These are phyloP conservation scores for Aphanomyces invadans DNA, from an alignment of 352 stramenopile species.

Conservation along the genomic window DNA sequence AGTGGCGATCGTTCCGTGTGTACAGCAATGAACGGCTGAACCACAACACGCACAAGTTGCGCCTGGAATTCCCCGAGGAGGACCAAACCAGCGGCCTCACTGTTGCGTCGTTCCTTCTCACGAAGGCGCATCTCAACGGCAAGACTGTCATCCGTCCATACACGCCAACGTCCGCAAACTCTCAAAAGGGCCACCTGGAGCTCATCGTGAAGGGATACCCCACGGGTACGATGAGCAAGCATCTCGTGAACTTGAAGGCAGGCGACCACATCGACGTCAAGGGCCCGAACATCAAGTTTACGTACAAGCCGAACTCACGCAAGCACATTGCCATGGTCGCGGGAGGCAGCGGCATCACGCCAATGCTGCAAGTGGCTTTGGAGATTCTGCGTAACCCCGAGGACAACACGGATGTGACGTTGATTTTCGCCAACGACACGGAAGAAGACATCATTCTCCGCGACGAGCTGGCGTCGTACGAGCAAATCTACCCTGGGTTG, in stretches of 20 bases:
- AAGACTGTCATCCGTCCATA: conserved; percentile 80
- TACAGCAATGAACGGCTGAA: conserved; percentile 56
- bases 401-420: conserved; percentile 69
- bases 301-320: conserved; percentile 81
- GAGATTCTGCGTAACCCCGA: conserved; percentile 73
- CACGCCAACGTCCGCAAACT: conserved; percentile 81
- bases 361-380: conserved; percentile 84
- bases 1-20: conserved; percentile 73
- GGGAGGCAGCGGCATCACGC: conserved; percentile 85
- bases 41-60: conserved; percentile 75
- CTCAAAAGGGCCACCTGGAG: conserved; percentile 74
- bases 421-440: conserved; percentile 78
- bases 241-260: conserved; percentile 76
- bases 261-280: conserved; percentile 87
- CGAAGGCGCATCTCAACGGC: conserved; percentile 60
- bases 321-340: conserved; percentile 87
- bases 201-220: conserved; percentile 88
- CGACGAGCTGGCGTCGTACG: conserved; percentile 55
- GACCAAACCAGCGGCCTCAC: conserved; percentile 60
- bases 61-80: conserved; percentile 47
- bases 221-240: conserved; percentile 73
- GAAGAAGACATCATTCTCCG: conserved; percentile 86
- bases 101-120: conserved; percentile 49
- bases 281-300: conserved; percentile 81
- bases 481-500: conserved; percentile 53